Conservation (phyloP, 345 rosid genomes). For the Theobroma cacao region DNA sequence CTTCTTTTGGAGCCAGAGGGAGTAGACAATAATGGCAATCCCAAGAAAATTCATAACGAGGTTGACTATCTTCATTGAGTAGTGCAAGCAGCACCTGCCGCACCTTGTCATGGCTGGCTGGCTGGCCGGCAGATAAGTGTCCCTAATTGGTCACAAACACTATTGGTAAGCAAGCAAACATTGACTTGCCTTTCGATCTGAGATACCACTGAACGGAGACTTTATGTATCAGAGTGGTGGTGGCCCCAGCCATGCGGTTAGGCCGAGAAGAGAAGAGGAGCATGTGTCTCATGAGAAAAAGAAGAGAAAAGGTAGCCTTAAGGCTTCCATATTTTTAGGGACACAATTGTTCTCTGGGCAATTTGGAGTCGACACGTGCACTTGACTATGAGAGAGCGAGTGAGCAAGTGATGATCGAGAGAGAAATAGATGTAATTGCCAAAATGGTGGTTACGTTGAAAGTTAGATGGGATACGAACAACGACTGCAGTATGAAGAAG, state of each 20-base stretch:
- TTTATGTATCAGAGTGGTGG: not conserved
- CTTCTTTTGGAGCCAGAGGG: constrained; percentile 53
- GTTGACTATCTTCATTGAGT: constrained; percentile 29
- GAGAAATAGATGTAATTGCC: no score
- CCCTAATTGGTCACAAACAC: not conserved
- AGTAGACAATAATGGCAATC: constrained; percentile 39
- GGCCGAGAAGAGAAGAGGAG: not conserved
- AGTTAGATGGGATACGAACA: not conserved
- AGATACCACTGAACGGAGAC: not conserved
- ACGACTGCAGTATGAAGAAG: no score
- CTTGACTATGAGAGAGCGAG: not conserved
- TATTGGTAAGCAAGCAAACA: not conserved
- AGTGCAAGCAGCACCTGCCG: constrained; percentile 37
- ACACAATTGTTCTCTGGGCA: not conserved
- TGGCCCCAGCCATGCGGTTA: not conserved
- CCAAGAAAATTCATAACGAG: constrained; percentile 32
- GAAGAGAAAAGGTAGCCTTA: not conserved
- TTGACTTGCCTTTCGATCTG: not conserved
- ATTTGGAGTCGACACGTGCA: not conserved
- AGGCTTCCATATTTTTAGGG: not conserved
- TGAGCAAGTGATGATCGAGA: not conserved
- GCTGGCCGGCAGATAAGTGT: not conserved
- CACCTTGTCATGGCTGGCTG: constrained; percentile 34
- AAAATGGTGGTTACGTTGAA: not conserved
- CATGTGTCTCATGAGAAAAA: not conserved